These are phyloP conservation scores for Fusarium illudens DNA, from an alignment of 2,329 filamentous ascomycete species.

Conservation along the genomic window DNA sequence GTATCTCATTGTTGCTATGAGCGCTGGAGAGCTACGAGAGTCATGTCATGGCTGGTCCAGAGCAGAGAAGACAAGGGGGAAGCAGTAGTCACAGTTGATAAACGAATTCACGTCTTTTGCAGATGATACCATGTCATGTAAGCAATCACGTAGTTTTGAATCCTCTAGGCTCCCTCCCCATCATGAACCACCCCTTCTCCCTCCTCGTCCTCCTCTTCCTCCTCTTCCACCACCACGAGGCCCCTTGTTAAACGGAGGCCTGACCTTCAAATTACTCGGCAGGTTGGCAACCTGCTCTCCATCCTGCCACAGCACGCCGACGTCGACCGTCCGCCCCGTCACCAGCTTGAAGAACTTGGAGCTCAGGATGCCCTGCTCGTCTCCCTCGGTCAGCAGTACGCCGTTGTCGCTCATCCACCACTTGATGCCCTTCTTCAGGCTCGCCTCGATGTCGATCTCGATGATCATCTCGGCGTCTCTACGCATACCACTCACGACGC, in stretches of 20 bases:
- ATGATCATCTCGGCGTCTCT: slow-evolving; percentile 79
- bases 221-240: slow-evolving; percentile 51
- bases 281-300: slow-evolving; percentile 74
- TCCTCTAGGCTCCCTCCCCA: background rate
- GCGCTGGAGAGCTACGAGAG: background rate
- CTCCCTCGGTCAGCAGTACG: slow-evolving; percentile 72
- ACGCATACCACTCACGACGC: slow-evolving; percentile 83
- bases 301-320: slow-evolving; percentile 74
- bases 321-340: slow-evolving; percentile 65
- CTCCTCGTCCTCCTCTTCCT: slow-evolving; percentile 47
- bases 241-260: slow-evolving; percentile 59
- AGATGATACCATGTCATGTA: background rate
- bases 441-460: slow-evolving; percentile 75
- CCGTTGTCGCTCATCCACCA: slow-evolving; percentile 86
- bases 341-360: slow-evolving; percentile 77
- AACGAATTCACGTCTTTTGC: background rate
- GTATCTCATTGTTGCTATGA: background rate
- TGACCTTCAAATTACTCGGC: slow-evolving; percentile 64
- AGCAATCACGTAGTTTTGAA: background rate
- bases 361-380: slow-evolving; percentile 68
- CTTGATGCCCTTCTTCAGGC: slow-evolving; percentile 68
- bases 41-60: background rate
- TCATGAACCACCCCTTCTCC: slow-evolving; percentile 26
- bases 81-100: background rate
- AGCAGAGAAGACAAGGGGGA: background rate